Evolutionary conservation across 768 basidiomycete species (phyloP), one percentile per base, ranked within the genome.

Genomic region (Auricularia sp.): DNA sequence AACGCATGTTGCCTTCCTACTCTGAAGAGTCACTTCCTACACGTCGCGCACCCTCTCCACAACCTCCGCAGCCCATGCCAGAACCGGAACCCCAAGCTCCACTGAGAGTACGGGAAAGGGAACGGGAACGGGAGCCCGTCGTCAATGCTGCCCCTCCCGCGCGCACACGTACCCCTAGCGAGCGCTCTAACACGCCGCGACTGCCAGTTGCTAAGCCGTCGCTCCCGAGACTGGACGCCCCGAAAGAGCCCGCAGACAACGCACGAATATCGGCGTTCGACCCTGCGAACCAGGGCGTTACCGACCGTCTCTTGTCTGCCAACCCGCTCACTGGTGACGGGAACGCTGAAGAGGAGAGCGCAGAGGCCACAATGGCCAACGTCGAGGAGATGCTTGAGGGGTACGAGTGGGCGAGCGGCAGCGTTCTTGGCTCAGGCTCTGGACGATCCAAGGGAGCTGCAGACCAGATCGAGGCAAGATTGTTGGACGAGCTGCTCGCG

Each of bases 311-410:
- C 16, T 81, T 93, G 16, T 8, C 44, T 4, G 18, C 35, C 18
- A 61, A 45, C 21, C 33, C 54, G 16, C n/a, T 79, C 80, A 36
- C 64, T 13, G 68, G 66, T 21, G 74, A 69, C 10, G 68, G 64
- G 1, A 72, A 73, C 47, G 71, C 69, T 13, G 87, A 87, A 64
- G 88, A 89, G 63, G 90, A 92, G 69, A 85, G 83, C 64, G 82
- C 85, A 11, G 88, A 92, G 68, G 90, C 88, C 8, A 92, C 92
- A 3, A 81, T 99, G 76, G 79, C 88, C 4, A 97, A 86, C 74
- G 94, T 99, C 2, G 97, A 99, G 73, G 97, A 99, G 73, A 95
- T 99, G 93, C 81, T 99, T 33, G 97, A 99, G 71, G 95, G 97
- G 0, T 97, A 97, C 71, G 97, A 98, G 74, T 98, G 94, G 94